phyloP scores from a whole-genome alignment of 1,284 basidiomycete genomes.

The Rhizopogon hawkerae region DNA sequence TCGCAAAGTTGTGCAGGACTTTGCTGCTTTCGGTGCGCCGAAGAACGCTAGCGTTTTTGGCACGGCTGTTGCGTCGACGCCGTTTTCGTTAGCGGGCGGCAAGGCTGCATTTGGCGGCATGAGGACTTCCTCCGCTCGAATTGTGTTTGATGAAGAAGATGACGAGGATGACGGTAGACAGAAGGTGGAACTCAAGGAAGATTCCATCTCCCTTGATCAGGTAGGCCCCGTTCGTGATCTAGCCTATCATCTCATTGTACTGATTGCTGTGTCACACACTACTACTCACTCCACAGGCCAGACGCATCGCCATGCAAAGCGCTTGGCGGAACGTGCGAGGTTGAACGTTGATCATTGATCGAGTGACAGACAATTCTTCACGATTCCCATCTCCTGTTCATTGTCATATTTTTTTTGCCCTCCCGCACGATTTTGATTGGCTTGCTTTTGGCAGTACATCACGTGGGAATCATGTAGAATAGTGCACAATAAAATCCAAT shows the following conservation, averaged over 20 bases:
- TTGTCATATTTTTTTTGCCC: not conserved
- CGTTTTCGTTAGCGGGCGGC: slow-evolving; percentile 71
- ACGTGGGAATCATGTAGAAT: slow-evolving; percentile 24
- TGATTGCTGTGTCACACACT: slow-evolving; percentile 6
- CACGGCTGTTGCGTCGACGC: slow-evolving; percentile 68
- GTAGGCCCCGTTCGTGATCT: slow-evolving; percentile 33
- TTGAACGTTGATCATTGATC: slow-evolving; percentile 31
- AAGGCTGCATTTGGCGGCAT: slow-evolving; percentile 75
- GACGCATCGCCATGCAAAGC: slow-evolving; percentile 66
- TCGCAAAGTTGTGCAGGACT: slow-evolving; percentile 80
- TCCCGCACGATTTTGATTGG: slow-evolving; percentile 5
- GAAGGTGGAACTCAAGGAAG: slow-evolving; percentile 66
- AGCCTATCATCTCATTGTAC: not conserved
- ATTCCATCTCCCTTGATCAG: slow-evolving; percentile 83
- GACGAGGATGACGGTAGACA: slow-evolving; percentile 60
- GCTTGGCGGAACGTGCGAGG: slow-evolving; percentile 57
- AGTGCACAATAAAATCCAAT: slow-evolving; percentile 16
- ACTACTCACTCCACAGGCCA: slow-evolving; percentile 34
- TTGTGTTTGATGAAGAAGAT: slow-evolving; percentile 52
- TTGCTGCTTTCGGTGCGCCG: slow-evolving; percentile 82
- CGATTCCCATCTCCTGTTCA: not conserved
- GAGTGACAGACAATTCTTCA: not conserved
- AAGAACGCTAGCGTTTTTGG: slow-evolving; percentile 68
- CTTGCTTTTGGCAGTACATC: slow-evolving; percentile 4
- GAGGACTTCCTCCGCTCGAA: slow-evolving; percentile 35